phyloP scores from a whole-genome alignment of 2,329 filamentous ascomycete species.

The Thelonectria blattea region DNA sequence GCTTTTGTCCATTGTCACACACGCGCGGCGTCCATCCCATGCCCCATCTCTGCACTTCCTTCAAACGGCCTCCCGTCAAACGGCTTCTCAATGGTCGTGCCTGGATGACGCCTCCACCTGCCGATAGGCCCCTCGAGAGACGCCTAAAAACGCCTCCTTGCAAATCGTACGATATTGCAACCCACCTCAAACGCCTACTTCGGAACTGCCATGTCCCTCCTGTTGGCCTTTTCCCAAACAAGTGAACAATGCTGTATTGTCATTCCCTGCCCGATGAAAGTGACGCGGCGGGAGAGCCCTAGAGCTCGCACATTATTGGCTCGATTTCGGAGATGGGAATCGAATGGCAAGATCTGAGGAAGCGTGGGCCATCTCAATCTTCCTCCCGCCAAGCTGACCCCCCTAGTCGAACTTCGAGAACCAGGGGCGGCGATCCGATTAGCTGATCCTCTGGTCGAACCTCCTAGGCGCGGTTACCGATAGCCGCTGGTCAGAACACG shows the following conservation, averaged over 20 bases:
- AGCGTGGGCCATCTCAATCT: not conserved
- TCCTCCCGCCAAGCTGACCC: not conserved
- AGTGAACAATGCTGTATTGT: not conserved
- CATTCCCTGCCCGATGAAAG: not conserved
- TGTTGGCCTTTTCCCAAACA: not conserved
- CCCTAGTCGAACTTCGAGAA: not conserved
- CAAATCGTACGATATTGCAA: not conserved
- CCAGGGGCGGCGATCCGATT: not conserved
- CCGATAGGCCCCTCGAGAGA: not conserved
- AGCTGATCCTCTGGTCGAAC: not conserved
- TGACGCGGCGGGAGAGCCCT: not conserved
- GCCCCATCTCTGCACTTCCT: not conserved
- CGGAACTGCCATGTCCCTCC: not conserved
- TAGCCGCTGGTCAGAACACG: not conserved
- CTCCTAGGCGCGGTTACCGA: not conserved
- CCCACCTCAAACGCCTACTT: not conserved
- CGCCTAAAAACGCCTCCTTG: not conserved
- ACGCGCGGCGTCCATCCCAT: not conserved
- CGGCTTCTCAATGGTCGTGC: not conserved
- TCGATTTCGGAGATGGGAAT: not conserved
- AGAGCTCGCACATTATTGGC: not conserved
- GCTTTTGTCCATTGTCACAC: slow-evolving; percentile 9
- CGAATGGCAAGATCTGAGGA: not conserved
- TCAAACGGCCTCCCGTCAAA: not conserved
- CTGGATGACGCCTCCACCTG: not conserved